phyloP scores from a whole-genome alignment of 345 rosid genomes.

The Turnera subulata region DNA sequence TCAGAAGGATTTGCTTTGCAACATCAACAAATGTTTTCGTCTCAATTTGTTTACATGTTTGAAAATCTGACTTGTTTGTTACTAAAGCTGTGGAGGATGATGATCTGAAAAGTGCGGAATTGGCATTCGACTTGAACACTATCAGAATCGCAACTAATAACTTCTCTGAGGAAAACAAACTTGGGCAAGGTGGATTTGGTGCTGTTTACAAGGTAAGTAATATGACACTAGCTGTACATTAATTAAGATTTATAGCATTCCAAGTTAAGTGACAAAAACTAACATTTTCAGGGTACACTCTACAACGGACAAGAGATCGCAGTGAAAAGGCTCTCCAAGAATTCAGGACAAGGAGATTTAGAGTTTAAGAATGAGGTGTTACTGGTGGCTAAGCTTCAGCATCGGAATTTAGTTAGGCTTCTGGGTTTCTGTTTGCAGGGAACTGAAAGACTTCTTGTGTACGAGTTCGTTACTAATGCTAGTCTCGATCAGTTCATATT shows the following conservation, averaged over 20 bases:
- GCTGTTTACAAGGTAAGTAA: too few species aligned
- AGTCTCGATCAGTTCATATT: conserved; percentile 42
- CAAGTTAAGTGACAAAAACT: too few species aligned
- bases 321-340: conserved; percentile 31
- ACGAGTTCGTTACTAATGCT: conserved; percentile 32
- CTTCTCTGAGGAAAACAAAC: too few species aligned
- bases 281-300: conserved; percentile 24
- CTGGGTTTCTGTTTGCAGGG: conserved; percentile 34
- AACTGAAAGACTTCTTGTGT: conserved; percentile 38
- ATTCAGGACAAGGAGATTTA: conserved; percentile 35
- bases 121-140: too few species aligned
- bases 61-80: too few species aligned
- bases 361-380: conserved; percentile 40
- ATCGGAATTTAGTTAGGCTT: conserved; percentile 37
- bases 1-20: too few species aligned
- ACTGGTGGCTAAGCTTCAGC: conserved; percentile 38
- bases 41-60: too few species aligned
- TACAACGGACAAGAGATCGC: conserved; percentile 22
- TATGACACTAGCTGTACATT: too few species aligned
- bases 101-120: conserved; percentile 1
- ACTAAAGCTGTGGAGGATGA: conserved; percentile 1
- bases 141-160: too few species aligned
- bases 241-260: too few species aligned
- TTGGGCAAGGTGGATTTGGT: too few species aligned
- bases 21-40: too few species aligned